Base-by-base conservation (phyloP, 495 filamentous ascomycete genomes). In the Corynascus novoguineensis region DNA sequence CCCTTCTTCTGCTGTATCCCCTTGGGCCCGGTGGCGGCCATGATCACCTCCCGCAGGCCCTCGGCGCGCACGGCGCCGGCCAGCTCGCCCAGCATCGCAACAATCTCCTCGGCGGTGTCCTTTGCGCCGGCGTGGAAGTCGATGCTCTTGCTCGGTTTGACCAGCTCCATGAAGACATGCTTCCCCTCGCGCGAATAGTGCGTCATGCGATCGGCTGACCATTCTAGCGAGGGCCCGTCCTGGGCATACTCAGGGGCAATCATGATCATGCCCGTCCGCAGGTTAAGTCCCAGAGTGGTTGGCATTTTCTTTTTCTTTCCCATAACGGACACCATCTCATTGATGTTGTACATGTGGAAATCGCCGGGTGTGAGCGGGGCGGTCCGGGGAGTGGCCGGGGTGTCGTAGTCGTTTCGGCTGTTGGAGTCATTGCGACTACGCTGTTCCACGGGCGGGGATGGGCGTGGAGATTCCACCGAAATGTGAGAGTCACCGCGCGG, bases 51-150 rank as follows among this genome's bases (percentile, higher is more conserved):
- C 38, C 85, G 76, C 41, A 99, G 71, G 5, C 93, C 93, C 65
- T 88, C 89, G 10, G 88, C 90, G 60, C 86, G 82, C 40, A 86
- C 83, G 14, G 87, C 88, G 11, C 92, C 95, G 6, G 91, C 84
- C 22, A 99, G 80, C 66, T 99, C 93, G 34, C 90, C 91, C 5
- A 99, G 83, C 34, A 86, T 86, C 34, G 83, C 77, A 12, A 95
- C 86, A 64, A 99, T 97, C 69, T 97, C 92, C 52, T 90, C 83
- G 8, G 93, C 93, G 25, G 92, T 96, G 68, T 97, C 92, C 69
- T 97, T 99, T 11, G 93, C 90, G 17, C 93, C 93, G 27, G 93
- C 95, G 70, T 99, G 93, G 58, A 99, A 92, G 70, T 99, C 93
- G 48, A 96, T 73, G 64, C 90, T 96, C 73, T 88, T 96, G 67